Conservation (phyloP, 306 rosid genomes). For the Cicer arietinum region DNA sequence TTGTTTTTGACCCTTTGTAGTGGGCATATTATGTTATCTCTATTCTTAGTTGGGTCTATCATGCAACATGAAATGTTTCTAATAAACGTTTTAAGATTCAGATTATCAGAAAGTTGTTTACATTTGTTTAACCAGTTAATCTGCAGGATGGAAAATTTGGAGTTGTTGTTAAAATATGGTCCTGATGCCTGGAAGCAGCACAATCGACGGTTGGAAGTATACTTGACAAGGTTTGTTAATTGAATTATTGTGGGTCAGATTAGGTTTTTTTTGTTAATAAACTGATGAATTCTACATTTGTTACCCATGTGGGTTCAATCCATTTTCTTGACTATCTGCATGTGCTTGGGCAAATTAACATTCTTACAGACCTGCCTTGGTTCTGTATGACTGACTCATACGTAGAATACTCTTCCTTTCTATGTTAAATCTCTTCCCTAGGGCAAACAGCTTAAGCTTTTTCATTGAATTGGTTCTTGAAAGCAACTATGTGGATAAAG, state of each 20-base stretch:
- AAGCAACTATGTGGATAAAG: background rate
- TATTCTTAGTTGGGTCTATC: background rate
- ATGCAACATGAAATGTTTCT: conserved; percentile 17
- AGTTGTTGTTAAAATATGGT: conserved; percentile 79
- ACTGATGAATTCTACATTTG: no score
- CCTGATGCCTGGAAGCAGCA: conserved; percentile 87
- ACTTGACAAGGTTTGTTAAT: conserved; percentile 71
- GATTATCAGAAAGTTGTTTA: conserved; percentile 4
- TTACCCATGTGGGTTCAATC: background rate
- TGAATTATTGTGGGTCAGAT: background rate
- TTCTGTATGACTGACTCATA: conserved; percentile 4
- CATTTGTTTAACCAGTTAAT: conserved; percentile 34
- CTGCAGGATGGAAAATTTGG: conserved; percentile 90
- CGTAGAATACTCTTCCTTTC: background rate
- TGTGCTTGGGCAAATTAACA: background rate
- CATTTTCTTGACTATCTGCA: conserved; percentile 18
- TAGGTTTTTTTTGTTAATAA: background rate
- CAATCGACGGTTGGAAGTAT: conserved; percentile 76
- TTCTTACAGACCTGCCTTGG: conserved; percentile 11
- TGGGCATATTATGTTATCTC: conserved; percentile 7
- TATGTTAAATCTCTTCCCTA: background rate
- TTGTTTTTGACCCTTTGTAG: background rate
- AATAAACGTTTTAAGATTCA: background rate
- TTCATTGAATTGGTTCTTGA: background rate
- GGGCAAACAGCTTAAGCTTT: background rate